phyloP scores from a whole-genome alignment of 2,329 filamentous ascomycete species.

The Curvularia spicifera region DNA sequence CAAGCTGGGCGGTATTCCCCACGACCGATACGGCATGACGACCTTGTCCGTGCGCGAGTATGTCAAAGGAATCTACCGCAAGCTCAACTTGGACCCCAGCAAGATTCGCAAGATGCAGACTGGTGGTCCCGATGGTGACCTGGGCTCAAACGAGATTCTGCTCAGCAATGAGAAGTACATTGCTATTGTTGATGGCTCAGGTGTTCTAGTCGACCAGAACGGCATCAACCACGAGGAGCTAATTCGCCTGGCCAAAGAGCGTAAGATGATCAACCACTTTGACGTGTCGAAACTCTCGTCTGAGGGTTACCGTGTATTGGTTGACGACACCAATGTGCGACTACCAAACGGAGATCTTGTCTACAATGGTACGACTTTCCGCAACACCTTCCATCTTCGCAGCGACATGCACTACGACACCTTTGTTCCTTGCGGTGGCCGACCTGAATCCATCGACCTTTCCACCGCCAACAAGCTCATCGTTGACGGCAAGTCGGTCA shows the following conservation, averaged over 20 bases:
- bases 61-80: slow-evolving; percentile 95
- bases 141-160: slow-evolving; percentile 97
- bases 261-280: slow-evolving; percentile 88
- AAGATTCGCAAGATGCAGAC: slow-evolving; percentile 94
- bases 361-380: slow-evolving; percentile 91
- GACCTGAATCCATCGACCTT: slow-evolving; percentile 95
- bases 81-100: slow-evolving; percentile 85
- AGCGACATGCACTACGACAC: slow-evolving; percentile 75
- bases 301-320: slow-evolving; percentile 87
- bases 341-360: slow-evolving; percentile 86
- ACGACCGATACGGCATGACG: slow-evolving; percentile 97
- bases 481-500: slow-evolving; percentile 80
- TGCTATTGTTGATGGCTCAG: slow-evolving; percentile 92
- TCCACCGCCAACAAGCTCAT: slow-evolving; percentile 87
- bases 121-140: slow-evolving; percentile 92
- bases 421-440: slow-evolving; percentile 95
- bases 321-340: slow-evolving; percentile 88
- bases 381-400: slow-evolving; percentile 95
- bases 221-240: slow-evolving; percentile 87
- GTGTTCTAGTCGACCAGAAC: slow-evolving; percentile 91
- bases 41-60: slow-evolving; percentile 96
- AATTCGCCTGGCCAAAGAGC: slow-evolving; percentile 79
- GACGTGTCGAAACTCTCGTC: slow-evolving; percentile 84
- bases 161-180: slow-evolving; percentile 96
- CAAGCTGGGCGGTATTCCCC: slow-evolving; percentile 92